These are phyloP conservation scores for Falciphora oryzae DNA, from an alignment of 2,329 filamentous ascomycete species.

Conservation along the genomic window DNA sequence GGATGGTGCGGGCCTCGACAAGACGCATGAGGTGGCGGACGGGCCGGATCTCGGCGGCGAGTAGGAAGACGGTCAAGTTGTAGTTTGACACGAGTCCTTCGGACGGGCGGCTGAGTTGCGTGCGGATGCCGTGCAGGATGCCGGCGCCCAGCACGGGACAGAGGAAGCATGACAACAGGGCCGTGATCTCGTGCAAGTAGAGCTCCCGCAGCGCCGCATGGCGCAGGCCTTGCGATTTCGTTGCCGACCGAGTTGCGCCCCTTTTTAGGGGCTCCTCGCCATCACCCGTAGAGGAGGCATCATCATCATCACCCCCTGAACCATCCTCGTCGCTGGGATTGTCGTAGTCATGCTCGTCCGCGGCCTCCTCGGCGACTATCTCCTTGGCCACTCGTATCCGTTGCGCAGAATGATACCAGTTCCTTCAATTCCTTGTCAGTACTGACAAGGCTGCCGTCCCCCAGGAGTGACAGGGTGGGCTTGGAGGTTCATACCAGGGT, in stretches of 20 bases:
- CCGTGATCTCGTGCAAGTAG: constrained; percentile 66
- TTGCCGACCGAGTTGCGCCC: neutral
- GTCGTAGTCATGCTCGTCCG: constrained; percentile 20
- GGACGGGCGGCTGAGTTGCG: constrained; percentile 73
- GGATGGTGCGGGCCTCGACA: constrained; percentile 70
- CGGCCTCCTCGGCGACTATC: constrained; percentile 30
- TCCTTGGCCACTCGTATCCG: constrained; percentile 51
- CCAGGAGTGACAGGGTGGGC: neutral
- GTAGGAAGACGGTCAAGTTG: constrained; percentile 84
- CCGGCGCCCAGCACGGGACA: constrained; percentile 76
- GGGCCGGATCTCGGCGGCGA: constrained; percentile 81
- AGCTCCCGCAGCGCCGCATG: constrained; percentile 54
- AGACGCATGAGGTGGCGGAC: constrained; percentile 76
- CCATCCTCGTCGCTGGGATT: constrained; percentile 33
- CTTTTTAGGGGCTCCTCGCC: constrained; percentile 8
- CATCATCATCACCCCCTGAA: constrained; percentile 24
- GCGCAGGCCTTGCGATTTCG: constrained; percentile 12
- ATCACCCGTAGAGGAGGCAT: neutral
- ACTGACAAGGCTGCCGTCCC: too few relatives aligned
- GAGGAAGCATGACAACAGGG: constrained; percentile 71
- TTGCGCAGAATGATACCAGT: constrained; percentile 70
- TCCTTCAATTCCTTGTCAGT: constrained; percentile 34
- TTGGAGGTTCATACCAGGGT: constrained; percentile 63
- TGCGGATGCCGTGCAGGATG: constrained; percentile 73
- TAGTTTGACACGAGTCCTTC: constrained; percentile 88